Conservation (phyloP, 371 early-diverging fungal species). For the Actinomortierella ambigua region DNA sequence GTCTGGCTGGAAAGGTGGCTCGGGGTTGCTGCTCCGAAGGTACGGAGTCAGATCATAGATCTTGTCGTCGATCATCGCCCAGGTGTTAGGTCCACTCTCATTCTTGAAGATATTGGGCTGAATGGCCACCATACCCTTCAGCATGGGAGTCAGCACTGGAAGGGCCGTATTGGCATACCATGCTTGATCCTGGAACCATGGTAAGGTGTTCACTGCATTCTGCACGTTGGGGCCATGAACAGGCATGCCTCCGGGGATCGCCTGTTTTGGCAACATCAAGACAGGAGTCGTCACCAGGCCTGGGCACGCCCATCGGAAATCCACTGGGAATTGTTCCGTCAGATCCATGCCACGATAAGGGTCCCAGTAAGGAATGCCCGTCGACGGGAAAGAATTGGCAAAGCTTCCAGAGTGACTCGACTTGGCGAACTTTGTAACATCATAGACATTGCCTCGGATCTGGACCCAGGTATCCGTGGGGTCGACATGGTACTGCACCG, state of each 20-base stretch:
- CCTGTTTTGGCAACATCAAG: slow-evolving; percentile 7
- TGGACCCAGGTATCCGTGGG: slow-evolving; percentile 46
- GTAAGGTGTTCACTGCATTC: slow-evolving; percentile 10
- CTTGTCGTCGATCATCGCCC: slow-evolving; percentile 63
- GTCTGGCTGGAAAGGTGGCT: slow-evolving; percentile 19
- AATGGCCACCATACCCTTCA: slow-evolving; percentile 56
- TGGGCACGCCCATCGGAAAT: slow-evolving; percentile 50
- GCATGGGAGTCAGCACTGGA: slow-evolving; percentile 47
- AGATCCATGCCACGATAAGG: slow-evolving; percentile 18
- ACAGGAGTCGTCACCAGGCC: slow-evolving; percentile 51
- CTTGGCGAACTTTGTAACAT: slow-evolving; percentile 58
- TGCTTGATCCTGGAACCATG: not conserved
- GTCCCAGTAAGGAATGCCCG: slow-evolving; percentile 24
- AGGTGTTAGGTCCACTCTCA: slow-evolving; percentile 49
- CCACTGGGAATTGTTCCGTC: slow-evolving; percentile 23
- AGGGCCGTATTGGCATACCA: slow-evolving; percentile 46
- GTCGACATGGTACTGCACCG: slow-evolving; percentile 50
- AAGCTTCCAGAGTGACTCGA: slow-evolving; percentile 48
- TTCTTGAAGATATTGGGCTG: slow-evolving; percentile 31
- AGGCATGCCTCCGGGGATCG: slow-evolving; percentile 7
- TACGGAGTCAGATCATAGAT: slow-evolving; percentile 67
- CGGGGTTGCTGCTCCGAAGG: slow-evolving; percentile 34
- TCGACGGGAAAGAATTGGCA: slow-evolving; percentile 31
- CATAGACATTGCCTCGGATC: slow-evolving; percentile 66
- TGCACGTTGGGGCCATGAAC: slow-evolving; percentile 18